These are phyloP conservation scores for Epichloe amarillans DNA, from an alignment of 2,329 filamentous ascomycete genomes.

Conservation along the genomic window DNA sequence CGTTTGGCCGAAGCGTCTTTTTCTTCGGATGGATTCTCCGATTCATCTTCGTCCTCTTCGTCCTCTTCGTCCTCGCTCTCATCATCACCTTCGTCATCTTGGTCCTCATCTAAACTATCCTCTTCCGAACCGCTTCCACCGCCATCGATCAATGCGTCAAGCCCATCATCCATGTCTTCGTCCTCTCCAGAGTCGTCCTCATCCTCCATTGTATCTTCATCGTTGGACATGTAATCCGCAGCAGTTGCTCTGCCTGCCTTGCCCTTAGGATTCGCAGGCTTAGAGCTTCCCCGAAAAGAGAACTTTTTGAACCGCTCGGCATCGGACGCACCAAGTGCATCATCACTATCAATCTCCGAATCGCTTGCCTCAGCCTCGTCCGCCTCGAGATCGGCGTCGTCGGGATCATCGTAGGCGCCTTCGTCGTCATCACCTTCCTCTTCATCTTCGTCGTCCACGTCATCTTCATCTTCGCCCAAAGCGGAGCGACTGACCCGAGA, in stretches of 20 bases:
- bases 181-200: conserved; percentile 23
- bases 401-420: conserved; percentile 42
- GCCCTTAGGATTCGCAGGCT: conserved; percentile 25
- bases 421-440: conserved; percentile 31
- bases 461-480: conserved; percentile 41
- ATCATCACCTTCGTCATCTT: conserved; percentile 23
- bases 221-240: conserved; percentile 43
- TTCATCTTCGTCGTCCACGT: conserved; percentile 23
- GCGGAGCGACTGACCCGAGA: conserved; percentile 58
- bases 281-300: conserved; percentile 46
- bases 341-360: conserved; percentile 51
- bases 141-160: conserved; percentile 21
- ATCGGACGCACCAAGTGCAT: conserved; percentile 72
- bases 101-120: conserved; percentile 19
- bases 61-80: conserved; percentile 22
- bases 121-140: conserved; percentile 20
- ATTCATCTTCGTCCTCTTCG: conserved; percentile 21
- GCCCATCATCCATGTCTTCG: conserved; percentile 25
- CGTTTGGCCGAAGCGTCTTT: conserved; percentile 11
- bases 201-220: conserved; percentile 25
- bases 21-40: conserved; percentile 19
- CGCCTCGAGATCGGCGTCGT: conserved; percentile 37
- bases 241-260: conserved; percentile 33
- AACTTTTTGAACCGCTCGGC: conserved; percentile 74
- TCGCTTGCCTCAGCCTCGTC: conserved; percentile 37